Base-by-base conservation (phyloP, 306 rosid genomes). In the Astragalus membranaceus region DNA sequence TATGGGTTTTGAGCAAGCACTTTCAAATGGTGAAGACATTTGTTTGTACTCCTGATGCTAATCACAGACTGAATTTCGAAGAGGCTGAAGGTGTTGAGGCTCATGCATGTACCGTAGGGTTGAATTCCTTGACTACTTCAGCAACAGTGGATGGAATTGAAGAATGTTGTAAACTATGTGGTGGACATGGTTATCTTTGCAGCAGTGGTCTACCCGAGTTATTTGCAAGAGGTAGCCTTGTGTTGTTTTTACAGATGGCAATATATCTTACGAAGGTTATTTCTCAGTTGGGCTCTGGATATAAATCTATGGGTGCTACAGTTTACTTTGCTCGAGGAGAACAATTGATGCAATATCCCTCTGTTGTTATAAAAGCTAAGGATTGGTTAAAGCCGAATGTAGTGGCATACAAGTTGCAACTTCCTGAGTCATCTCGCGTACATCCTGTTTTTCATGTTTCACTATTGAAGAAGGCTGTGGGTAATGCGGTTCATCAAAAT, bases 21-120 rank as follows among this genome's bases (percentile, higher is more conserved):
- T 23, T 23, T 23, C 1, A 23, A 23, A 23, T 1, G 26, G 26
- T 23, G 26, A 23, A 23, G 26, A 23, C 26, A 1, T 23, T 23
- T 23, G 26, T 23, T 23, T 23, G 26, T 23, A 2, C 26, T 23
- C 26, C 2, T 23, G 26, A 23, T 23, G 26, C 2, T 23, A 23
- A 1, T 23, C 26, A 23, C 26, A 23, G 26, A 23, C 2, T 23
- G 26, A 23, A 23, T 23, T 23, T 23, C 26, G 2, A 23, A 23
- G 26, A 23, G 26, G 26, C 26, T 1, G 2, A 23, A 23, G 26
- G 26, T 23, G 26, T 23, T 23, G 99, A 94, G 86, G 97, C 95
- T 67, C 99, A 94, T 84, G 97, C 97, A 35, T 94, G 99, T 81
- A 91, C 99, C 48, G 97, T 97, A 0, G 99, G 99, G 48, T 86